These are phyloP conservation scores for Zoysia pacifica DNA, from an alignment of 176 grass and related monocot genomes.

Conservation along the genomic window DNA sequence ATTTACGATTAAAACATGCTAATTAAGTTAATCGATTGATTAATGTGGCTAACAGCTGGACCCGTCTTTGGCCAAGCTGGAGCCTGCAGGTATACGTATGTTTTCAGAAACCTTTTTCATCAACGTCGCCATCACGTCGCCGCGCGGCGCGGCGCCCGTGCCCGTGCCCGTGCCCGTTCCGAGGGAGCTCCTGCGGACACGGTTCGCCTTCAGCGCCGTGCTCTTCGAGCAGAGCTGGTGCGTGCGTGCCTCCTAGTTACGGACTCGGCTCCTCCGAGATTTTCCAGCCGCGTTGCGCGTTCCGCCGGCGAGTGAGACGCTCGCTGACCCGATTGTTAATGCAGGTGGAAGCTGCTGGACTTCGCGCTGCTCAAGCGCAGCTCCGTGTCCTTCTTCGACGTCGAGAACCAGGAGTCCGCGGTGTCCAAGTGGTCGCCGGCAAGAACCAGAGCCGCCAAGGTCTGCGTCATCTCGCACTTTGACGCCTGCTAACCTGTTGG, in stretches of 20 bases:
- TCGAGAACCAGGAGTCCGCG: constrained; percentile 67
- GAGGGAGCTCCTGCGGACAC: background rate
- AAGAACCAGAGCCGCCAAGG: constrained; percentile 80
- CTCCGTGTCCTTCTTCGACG: constrained; percentile 88
- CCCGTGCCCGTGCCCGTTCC: constrained; percentile 20
- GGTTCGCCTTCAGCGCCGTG: background rate
- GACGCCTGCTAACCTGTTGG: background rate
- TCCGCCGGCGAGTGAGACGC: background rate
- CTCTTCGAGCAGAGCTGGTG: constrained; percentile 71
- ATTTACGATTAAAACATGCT: no score
- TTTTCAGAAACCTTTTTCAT: background rate
- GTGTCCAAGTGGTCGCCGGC: constrained; percentile 88
- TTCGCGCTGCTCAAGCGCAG: constrained; percentile 83
- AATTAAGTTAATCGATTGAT: no score
- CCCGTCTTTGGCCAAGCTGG: no score
- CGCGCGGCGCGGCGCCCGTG: constrained; percentile 7
- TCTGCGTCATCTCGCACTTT: constrained; percentile 4
- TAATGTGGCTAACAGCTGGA: no score
- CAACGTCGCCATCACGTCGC: constrained; percentile 2
- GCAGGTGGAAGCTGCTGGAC: constrained; percentile 81
- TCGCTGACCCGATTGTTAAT: background rate
- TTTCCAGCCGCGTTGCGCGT: background rate
- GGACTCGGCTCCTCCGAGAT: background rate
- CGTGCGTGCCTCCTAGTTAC: background rate
- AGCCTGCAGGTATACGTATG: no score